These are phyloP conservation scores for Leccinum uliginosum DNA, from an alignment of 768 basidiomycete species.

Conservation along the genomic window DNA sequence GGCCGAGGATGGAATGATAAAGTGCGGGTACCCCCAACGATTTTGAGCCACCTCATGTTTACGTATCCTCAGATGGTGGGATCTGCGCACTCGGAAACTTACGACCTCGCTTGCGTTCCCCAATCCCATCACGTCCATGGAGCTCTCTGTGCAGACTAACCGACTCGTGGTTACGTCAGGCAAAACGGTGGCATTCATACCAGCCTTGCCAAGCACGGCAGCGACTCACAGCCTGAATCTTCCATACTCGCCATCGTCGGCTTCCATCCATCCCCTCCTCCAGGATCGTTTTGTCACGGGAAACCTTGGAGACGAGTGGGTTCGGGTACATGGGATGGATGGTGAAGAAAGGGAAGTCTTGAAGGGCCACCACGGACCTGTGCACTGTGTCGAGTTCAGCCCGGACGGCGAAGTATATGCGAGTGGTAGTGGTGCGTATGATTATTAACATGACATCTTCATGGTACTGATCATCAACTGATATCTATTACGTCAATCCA, in stretches of 20 bases:
- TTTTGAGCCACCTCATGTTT: slow-evolving; percentile 1
- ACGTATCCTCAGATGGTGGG: slow-evolving; percentile 81
- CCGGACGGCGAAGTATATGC: slow-evolving; percentile 98
- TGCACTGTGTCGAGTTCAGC: slow-evolving; percentile 89
- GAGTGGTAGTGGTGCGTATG: slow-evolving; percentile 83
- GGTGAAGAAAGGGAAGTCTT: slow-evolving; percentile 89
- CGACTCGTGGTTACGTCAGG: slow-evolving; percentile 89
- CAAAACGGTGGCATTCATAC: slow-evolving; percentile 89
- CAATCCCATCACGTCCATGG: slow-evolving; percentile 89
- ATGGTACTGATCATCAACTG: slow-evolving; percentile 5
- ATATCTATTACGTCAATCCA: slow-evolving; percentile 1
- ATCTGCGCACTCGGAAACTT: slow-evolving; percentile 72
- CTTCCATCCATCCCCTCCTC: slow-evolving; percentile 86
- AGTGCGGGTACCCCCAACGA: slow-evolving; percentile 45
- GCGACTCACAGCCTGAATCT: slow-evolving; percentile 75
- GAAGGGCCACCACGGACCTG: slow-evolving; percentile 97
- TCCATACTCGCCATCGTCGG: slow-evolving; percentile 86
- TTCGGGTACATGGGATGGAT: slow-evolving; percentile 85
- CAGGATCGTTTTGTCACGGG: slow-evolving; percentile 94
- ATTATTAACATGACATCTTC: slow-evolving; percentile 8
- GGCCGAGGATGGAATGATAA: slow-evolving; percentile 87
- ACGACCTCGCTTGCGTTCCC: slow-evolving; percentile 70
- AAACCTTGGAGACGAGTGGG: slow-evolving; percentile 90
- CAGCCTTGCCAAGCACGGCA: slow-evolving; percentile 57
- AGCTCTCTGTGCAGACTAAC: slow-evolving; percentile 75